Percentiles rank a stretch among this genome's conserved stretches.
phyloP scores from a whole-genome alignment of 352 stramenopile genomes.

The Pythium brassicae region DNA sequence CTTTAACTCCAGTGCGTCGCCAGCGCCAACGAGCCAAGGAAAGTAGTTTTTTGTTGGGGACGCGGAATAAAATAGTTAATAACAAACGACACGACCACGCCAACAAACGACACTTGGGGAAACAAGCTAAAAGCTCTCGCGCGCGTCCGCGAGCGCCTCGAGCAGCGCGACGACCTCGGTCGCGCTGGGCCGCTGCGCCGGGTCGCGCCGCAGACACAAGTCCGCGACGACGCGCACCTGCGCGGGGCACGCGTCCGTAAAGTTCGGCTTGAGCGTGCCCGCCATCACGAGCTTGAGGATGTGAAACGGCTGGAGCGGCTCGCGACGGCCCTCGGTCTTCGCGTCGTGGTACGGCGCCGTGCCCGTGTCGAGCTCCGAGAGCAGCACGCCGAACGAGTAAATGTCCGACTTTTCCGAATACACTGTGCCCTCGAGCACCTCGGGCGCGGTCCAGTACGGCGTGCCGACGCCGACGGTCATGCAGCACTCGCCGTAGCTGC shows the following conservation, averaged over 20 bases:
- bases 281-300: conserved; percentile 16
- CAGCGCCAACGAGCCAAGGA: no score
- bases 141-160: conserved; percentile 1
- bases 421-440: conserved; percentile 21
- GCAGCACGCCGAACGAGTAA: conserved; percentile 25
- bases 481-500: conserved; percentile 13
- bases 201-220: conserved; percentile 10
- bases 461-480: conserved; percentile 21
- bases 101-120: neutral
- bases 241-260: conserved; percentile 7
- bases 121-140: conserved; percentile 10
- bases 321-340: conserved; percentile 11
- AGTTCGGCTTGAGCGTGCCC: conserved; percentile 8
- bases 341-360: conserved; percentile 24
- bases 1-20: no score
- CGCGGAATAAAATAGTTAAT: no score
- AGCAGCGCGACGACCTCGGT: conserved; percentile 14
- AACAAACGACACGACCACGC: no score
- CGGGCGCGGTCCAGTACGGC: conserved; percentile 17
- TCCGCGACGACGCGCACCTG: conserved; percentile 7
- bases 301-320: conserved; percentile 13
- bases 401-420: conserved; percentile 30
- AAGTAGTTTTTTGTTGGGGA: no score
- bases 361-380: conserved; percentile 52
- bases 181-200: conserved; percentile 9